phyloP scores from a whole-genome alignment of 78 protist genomes.

The Dictyostelium discoideum region DNA sequence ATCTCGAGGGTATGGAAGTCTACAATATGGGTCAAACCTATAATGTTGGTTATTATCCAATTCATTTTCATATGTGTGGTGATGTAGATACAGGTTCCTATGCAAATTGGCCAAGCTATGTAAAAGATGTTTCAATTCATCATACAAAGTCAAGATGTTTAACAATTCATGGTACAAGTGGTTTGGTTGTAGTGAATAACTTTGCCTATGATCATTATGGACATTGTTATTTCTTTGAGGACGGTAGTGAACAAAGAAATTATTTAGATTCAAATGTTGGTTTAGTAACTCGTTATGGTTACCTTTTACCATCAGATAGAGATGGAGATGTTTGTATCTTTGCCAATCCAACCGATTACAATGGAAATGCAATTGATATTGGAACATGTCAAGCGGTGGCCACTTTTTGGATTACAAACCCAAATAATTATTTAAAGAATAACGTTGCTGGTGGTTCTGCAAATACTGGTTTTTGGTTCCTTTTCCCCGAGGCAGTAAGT shows the following conservation, averaged over 20 bases:
- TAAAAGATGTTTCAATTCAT: slow-evolving; percentile 76
- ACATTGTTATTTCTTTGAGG: slow-evolving; percentile 84
- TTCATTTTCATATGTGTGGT: slow-evolving; percentile 83
- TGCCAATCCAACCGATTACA: slow-evolving; percentile 34
- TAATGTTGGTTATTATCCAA: slow-evolving; percentile 74
- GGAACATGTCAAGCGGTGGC: slow-evolving; percentile 38
- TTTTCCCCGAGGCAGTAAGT: slow-evolving; percentile 20
- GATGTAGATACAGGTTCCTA: slow-evolving; percentile 65
- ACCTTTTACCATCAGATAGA: slow-evolving; percentile 53
- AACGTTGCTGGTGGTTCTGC: slow-evolving; percentile 72
- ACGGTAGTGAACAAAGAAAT: slow-evolving; percentile 77
- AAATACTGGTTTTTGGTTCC: slow-evolving; percentile 55
- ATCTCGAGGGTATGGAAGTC: slow-evolving; percentile 72
- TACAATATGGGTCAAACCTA: slow-evolving; percentile 78
- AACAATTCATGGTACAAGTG: slow-evolving; percentile 76
- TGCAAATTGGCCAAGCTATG: slow-evolving; percentile 65
- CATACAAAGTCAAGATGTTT: slow-evolving; percentile 71
- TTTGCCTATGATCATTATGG: slow-evolving; percentile 74
- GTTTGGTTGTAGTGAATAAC: slow-evolving; percentile 55
- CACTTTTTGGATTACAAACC: slow-evolving; percentile 81
- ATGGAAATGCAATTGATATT: slow-evolving; percentile 24
- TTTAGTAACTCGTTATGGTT: slow-evolving; percentile 36
- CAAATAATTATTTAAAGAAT: slow-evolving; percentile 55
- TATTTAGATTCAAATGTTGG: slow-evolving; percentile 77
- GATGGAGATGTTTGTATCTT: slow-evolving; percentile 25